Evolutionary conservation across 2,329 filamentous ascomycete genomes (phyloP).

Genomic region (Clarireedia hainanense): DNA sequence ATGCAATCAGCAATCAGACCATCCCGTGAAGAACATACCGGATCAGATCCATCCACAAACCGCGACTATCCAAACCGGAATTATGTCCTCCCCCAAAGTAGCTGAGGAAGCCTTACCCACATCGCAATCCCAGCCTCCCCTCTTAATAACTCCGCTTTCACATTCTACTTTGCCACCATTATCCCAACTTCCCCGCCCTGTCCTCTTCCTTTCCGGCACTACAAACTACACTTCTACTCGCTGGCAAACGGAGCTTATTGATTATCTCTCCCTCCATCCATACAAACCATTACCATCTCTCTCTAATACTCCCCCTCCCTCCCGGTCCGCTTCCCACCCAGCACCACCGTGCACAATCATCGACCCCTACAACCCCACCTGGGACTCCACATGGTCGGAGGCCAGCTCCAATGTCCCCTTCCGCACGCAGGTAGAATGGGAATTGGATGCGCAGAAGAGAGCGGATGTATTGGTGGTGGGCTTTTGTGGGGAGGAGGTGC

Average conservation of each 20-base stretch:
- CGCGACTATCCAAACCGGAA: too few species aligned
- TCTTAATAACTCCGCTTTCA: slow-evolving; percentile 66
- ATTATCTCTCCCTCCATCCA: neutral
- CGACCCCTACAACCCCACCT: slow-evolving; percentile 49
- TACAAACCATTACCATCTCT: slow-evolving; percentile 60
- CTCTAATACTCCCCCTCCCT: slow-evolving; percentile 63
- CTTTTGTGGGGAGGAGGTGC: slow-evolving; percentile 54
- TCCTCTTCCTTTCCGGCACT: slow-evolving; percentile 52
- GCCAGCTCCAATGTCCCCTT: slow-evolving; percentile 40
- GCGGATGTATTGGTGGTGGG: slow-evolving; percentile 53
- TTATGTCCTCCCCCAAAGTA: too few species aligned
- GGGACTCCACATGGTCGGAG: slow-evolving; percentile 46
- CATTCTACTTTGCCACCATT: slow-evolving; percentile 67
- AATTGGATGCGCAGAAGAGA: slow-evolving; percentile 46
- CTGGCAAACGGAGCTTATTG: neutral
- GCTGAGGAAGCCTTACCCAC: neutral
- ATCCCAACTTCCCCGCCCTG: slow-evolving; percentile 31
- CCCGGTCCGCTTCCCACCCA: slow-evolving; percentile 59
- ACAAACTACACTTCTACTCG: slow-evolving; percentile 31
- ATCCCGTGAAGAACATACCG: too few species aligned
- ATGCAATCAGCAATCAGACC: too few species aligned
- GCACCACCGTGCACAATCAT: slow-evolving; percentile 43
- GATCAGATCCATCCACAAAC: too few species aligned
- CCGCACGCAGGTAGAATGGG: slow-evolving; percentile 51
- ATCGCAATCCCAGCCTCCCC: neutral